Evolutionary conservation across 2,329 filamentous ascomycete species (phyloP), one percentile per base, ranked within the genome.

Genomic region (Piedraia hortae): DNA sequence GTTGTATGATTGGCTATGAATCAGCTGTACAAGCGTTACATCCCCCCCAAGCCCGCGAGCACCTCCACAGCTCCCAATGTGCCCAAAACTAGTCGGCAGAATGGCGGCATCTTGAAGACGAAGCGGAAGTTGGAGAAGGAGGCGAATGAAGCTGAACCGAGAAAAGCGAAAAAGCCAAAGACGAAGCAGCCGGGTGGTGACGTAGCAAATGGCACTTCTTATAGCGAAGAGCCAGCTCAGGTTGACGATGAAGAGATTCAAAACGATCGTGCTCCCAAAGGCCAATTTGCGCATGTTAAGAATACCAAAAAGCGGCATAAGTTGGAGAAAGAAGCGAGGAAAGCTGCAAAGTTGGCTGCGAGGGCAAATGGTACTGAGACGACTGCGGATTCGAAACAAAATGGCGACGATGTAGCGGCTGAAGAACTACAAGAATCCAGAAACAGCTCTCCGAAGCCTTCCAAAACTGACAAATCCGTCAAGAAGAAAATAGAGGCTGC

Each of bases 1-100:
- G n/a, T 7, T 17, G 16, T 7, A 17, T 7, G 16, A 16, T 11
- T n/a, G 11, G 18, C 18, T 12, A 28, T 23, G 45, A 31, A 42
- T 24, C 43, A 46, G 19, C 43, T 54, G 14, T 51, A 54, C 30
- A 41, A 45, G 11, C 45, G 49, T 22, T 52, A 53, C 33, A 46
- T 47, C 17, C 49, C 52, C 19, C 43, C 47, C 4, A 44, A 37
- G 23, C n/a, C 28, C 16, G 22, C 11, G 14, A 18, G 12, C 9
- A 14, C 17, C 17, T 16, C 21, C 11, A 7, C 20, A 4, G 14
- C 15, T 11, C 10, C 13, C 21, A 15, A 24, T 8, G 11, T 7
- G n/a, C 9, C 22, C 10, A 14, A 16, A 14, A 12, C 18, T 10
- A 16, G 9, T 4, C 15, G 21, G 5, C 21, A 26, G 7, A 16